Evolutionary conservation across 352 stramenopile species (phyloP).

Genomic region (Phytophthora foliorum): DNA sequence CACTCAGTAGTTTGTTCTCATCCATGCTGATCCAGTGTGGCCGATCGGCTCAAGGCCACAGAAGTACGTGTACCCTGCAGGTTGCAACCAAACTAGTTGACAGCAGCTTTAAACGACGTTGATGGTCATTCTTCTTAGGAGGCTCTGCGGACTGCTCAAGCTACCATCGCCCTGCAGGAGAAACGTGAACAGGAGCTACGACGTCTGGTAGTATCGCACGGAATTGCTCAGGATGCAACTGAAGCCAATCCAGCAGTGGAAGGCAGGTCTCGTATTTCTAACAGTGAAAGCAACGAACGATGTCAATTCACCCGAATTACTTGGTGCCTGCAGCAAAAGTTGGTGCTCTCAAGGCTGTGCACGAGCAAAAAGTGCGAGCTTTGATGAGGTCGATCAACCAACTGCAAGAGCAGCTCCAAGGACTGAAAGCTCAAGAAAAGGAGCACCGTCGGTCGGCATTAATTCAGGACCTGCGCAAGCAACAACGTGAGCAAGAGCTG

Average conservation of each 20-base stretch:
- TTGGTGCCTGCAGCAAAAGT: conserved; percentile 53
- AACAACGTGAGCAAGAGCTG: conserved; percentile 86
- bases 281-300: not conserved
- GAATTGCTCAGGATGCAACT: conserved; percentile 39
- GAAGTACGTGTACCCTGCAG: conserved; percentile 38
- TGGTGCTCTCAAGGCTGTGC: conserved; percentile 70
- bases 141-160: conserved; percentile 56
- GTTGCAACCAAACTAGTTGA: conserved; percentile 1
- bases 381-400: conserved; percentile 90
- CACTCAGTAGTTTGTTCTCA: not conserved
- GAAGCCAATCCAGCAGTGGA: conserved; percentile 54
- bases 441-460: conserved; percentile 88
- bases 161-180: conserved; percentile 70
- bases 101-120: conserved; percentile 2
- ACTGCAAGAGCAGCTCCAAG: conserved; percentile 79
- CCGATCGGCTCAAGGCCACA: conserved; percentile 60
- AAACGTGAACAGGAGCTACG: conserved; percentile 71
- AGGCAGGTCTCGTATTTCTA: conserved; percentile 25
- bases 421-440: conserved; percentile 84
- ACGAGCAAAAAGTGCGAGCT: conserved; percentile 82
- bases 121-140: conserved; percentile 40
- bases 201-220: conserved; percentile 54
- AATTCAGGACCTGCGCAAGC: conserved; percentile 84
- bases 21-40: conserved; percentile 38
- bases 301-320: not conserved